Percentiles rank a stretch among this genome's conserved stretches.
Conservation (phyloP, 108 stramenopile species). For the Discostella stelligeroides region DNA sequence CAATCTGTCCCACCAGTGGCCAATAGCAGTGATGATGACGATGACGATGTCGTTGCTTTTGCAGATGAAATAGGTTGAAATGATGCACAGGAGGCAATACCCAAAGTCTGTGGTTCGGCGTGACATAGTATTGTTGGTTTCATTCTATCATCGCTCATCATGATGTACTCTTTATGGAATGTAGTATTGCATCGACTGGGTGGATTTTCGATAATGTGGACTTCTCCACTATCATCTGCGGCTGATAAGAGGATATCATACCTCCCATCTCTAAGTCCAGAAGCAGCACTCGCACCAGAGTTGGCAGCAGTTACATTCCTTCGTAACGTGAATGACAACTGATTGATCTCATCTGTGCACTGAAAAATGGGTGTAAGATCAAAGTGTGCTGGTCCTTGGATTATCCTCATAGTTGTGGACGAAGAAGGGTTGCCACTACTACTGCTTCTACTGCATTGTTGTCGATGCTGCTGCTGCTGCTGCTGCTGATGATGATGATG, state of each 20-base stretch:
- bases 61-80: conserved; percentile 55
- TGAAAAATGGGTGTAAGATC: conserved; percentile 37
- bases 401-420: conserved; percentile 20
- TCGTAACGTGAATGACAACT: conserved; percentile 43
- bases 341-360: conserved; percentile 51
- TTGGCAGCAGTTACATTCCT: background rate
- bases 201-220: conserved; percentile 50
- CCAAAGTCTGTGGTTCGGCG: conserved; percentile 52
- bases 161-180: background rate
- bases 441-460: too few species aligned
- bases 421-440: too few species aligned
- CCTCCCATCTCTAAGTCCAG: conserved; percentile 4
- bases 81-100: conserved; percentile 58
- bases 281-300: background rate
- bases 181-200: conserved; percentile 2
- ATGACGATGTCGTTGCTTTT: too few species aligned
- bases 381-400: conserved; percentile 28
- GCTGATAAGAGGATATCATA: conserved; percentile 52
- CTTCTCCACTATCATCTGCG: conserved; percentile 70
- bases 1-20: conserved; percentile 84
- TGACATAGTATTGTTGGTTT: conserved; percentile 49
- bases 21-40: conserved; percentile 8
- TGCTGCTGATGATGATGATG: conserved; percentile 11
- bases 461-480: background rate
- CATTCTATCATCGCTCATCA: background rate